These are phyloP conservation scores for Lipomyces anomalus DNA, from an alignment of 805 yeast genomes.

Conservation along the genomic window DNA sequence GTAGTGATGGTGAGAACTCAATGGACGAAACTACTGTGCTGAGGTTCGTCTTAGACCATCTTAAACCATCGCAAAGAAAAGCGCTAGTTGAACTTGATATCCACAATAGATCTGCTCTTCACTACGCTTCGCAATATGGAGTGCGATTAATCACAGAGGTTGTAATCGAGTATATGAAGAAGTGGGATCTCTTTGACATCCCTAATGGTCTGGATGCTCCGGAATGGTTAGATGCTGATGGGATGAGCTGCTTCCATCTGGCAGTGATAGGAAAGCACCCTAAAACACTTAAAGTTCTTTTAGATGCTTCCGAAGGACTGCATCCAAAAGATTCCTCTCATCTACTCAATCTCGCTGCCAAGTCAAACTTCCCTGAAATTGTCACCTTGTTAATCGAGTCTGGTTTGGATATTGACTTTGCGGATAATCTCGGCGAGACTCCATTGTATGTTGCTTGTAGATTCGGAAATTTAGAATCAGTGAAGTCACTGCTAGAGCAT, in stretches of 20 bases:
- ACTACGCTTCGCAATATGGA: slow-evolving; percentile 86
- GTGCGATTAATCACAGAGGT: slow-evolving; percentile 55
- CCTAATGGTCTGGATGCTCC: slow-evolving; percentile 25
- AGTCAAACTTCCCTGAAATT: slow-evolving; percentile 56
- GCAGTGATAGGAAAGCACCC: slow-evolving; percentile 83
- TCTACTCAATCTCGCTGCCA: slow-evolving; percentile 60
- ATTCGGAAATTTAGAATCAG: slow-evolving; percentile 49
- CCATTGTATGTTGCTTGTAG: slow-evolving; percentile 78
- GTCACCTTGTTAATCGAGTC: slow-evolving; percentile 48
- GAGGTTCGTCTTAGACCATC: slow-evolving; percentile 49
- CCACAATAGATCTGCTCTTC: slow-evolving; percentile 78
- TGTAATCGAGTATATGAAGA: slow-evolving; percentile 49
- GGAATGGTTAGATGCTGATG: slow-evolving; percentile 56
- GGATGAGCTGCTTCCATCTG: slow-evolving; percentile 73
- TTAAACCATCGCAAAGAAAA: slow-evolving; percentile 50
- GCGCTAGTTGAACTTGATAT: slow-evolving; percentile 64
- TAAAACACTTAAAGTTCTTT: slow-evolving; percentile 55
- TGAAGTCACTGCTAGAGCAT: slow-evolving; percentile 49
- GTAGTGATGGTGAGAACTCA: slow-evolving; percentile 59
- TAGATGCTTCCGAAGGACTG: slow-evolving; percentile 39
- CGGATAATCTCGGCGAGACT: slow-evolving; percentile 67
- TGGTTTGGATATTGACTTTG: slow-evolving; percentile 59
- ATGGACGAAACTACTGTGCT: slow-evolving; percentile 56
- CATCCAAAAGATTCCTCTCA: slow-evolving; percentile 55
- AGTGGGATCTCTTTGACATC: slow-evolving; percentile 44